Conservation (phyloP, 768 basidiomycete genomes). For the Lactarius pseudohatsudake region DNA sequence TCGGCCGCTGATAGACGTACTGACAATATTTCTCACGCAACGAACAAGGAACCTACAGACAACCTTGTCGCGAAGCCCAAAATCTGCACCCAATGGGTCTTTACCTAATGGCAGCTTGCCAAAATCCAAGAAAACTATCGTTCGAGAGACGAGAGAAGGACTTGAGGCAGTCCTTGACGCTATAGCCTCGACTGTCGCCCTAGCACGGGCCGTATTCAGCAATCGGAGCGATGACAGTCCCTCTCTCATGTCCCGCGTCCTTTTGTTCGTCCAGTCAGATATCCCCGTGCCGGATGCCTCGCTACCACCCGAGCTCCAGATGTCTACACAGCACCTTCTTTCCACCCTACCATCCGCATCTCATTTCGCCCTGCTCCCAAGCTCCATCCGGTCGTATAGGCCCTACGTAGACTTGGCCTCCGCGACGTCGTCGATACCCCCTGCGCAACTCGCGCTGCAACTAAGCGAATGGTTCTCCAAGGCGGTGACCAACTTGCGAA, state of each 20-base stretch:
- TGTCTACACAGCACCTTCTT: constrained; percentile 70
- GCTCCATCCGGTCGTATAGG: constrained; percentile 70
- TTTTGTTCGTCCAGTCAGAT: constrained; percentile 64
- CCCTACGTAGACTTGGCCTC: constrained; percentile 80
- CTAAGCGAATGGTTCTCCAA: constrained; percentile 65
- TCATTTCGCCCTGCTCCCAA: constrained; percentile 75
- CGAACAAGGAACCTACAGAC: constrained; percentile 58
- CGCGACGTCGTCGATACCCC: constrained; percentile 51
- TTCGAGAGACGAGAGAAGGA: constrained; percentile 55
- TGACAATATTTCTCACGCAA: constrained; percentile 70
- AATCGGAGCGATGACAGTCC: constrained; percentile 34
- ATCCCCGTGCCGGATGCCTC: constrained; percentile 31
- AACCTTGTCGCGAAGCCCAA: constrained; percentile 32
- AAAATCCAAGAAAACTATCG: constrained; percentile 37
- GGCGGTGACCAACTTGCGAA: constrained; percentile 47
- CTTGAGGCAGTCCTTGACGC: constrained; percentile 52
- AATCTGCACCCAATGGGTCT: constrained; percentile 16
- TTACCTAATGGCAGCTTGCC: constrained; percentile 18
- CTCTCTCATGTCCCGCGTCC: constrained; percentile 55
- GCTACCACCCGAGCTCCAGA: constrained; percentile 51
- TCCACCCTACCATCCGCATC: constrained; percentile 76
- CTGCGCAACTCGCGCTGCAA: constrained; percentile 44
- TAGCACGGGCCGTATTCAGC: constrained; percentile 59
- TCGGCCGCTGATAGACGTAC: constrained; percentile 69
- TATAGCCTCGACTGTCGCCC: constrained; percentile 57